Evolutionary conservation across 2,329 filamentous ascomycete genomes (phyloP).

Genomic region (Talaromyces sp.): DNA sequence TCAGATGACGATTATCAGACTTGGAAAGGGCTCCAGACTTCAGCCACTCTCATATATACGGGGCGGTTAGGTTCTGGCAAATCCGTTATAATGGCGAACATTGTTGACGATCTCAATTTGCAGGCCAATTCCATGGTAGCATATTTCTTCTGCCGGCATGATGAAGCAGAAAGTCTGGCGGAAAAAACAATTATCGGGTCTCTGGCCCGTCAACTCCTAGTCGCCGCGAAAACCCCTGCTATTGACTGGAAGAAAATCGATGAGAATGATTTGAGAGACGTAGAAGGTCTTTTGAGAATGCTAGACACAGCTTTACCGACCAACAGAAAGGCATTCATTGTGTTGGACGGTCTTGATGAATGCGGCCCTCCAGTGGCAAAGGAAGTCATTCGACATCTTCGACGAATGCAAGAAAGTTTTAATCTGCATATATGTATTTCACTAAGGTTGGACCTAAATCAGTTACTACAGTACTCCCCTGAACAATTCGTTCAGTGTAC

Average conservation of each 20-base stretch:
- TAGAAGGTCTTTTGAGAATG: background rate
- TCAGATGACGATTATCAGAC: slow-evolving; percentile 28
- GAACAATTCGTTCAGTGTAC: background rate
- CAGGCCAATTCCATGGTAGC: slow-evolving; percentile 21
- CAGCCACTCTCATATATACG: slow-evolving; percentile 33
- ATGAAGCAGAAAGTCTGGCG: slow-evolving; percentile 29
- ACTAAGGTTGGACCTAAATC: background rate
- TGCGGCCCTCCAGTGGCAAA: background rate
- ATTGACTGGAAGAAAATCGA: background rate
- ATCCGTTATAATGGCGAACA: slow-evolving; percentile 45
- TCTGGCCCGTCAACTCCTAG: slow-evolving; percentile 35
- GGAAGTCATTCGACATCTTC: background rate
- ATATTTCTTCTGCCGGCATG: slow-evolving; percentile 37
- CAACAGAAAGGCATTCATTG: background rate
- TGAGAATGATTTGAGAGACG: background rate
- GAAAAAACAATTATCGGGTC: slow-evolving; percentile 32
- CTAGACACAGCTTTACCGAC: background rate
- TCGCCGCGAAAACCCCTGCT: background rate
- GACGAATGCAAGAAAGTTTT: background rate
- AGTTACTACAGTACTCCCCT: background rate
- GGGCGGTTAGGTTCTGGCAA: slow-evolving; percentile 47
- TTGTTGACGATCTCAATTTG: slow-evolving; percentile 38
- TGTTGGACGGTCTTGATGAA: slow-evolving; percentile 11
- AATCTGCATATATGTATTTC: background rate
- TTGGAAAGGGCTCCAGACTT: slow-evolving; percentile 27